Evolutionary conservation across 148 eudicot genomes (phyloP), one percentile per base, ranked within the genome.

Genomic region (Nepenthes mirabilis): DNA sequence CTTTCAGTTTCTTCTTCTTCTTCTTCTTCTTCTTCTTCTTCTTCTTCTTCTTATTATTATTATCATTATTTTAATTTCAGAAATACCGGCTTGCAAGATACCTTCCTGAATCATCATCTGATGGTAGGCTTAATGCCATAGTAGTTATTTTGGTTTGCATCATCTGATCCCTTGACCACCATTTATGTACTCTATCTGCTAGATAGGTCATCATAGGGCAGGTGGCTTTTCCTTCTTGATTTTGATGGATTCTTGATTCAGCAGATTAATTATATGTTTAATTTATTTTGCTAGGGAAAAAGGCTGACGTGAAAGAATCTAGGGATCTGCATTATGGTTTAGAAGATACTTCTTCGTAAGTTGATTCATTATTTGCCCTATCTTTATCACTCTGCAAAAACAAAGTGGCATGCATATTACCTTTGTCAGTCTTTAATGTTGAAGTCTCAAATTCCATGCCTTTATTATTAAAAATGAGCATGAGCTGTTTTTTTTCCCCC

Each of bases 41-140:
- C 11, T 37, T 68, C 60, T 23, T 23, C 23, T 23, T 23, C 0
- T 23, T 23, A 23, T 23, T 23, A 23, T 23, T 23, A 23, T 23
- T 9, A 54, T 23, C 8, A 32, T 14, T 47, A 9, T 54, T 7
- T 36, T 11, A 45, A 45, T 50, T 63, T 14, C 73, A 83, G 88
- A 83, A 83, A 62, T 83, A 83, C 70, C 74, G 88, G 48, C 88
- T 83, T 56, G 88, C 88, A 35, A 83, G 79, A 66, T 83, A 75
- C 72, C 84, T 83, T 34, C 88, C 84, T 12, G 84, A 83, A 64
- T 80, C 87, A 40, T 76, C 80, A 47, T 70, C 82, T 62, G 84
- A 83, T 66, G 88, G 88, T 82, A 68, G 47, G 77, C 63, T 33
- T 23, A 23, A 23, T 23, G 23, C 23, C 23, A 23, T 23, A 23